These are phyloP conservation scores for Aspergillus ibericus DNA, from an alignment of 2,329 filamentous ascomycete species.

Conservation along the genomic window DNA sequence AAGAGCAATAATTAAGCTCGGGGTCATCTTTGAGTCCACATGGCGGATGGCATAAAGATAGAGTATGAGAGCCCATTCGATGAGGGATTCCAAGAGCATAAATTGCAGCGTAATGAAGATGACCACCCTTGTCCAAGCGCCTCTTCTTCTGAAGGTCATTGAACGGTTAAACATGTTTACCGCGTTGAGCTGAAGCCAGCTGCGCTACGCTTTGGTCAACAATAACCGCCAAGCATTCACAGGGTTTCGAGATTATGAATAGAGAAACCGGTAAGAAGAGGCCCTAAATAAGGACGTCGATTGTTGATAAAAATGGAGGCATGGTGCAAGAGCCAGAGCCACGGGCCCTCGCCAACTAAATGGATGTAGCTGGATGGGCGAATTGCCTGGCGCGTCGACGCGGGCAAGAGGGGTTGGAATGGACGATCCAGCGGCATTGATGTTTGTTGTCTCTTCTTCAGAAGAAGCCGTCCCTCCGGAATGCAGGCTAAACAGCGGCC, in stretches of 20 bases:
- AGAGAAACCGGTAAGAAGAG: not conserved
- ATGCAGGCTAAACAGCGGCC: not conserved
- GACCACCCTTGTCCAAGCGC: conserved; percentile 36
- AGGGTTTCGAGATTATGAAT: not conserved
- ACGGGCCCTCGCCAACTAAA: conserved; percentile 8
- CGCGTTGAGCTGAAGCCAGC: not conserved
- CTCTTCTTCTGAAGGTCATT: conserved; percentile 24
- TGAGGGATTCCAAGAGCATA: conserved; percentile 36
- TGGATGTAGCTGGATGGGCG: conserved; percentile 10
- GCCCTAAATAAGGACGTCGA: not conserved
- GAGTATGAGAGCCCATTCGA: conserved; percentile 35
- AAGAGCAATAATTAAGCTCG: conserved; percentile 38
- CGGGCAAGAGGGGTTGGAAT: conserved; percentile 21
- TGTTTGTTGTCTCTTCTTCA: not conserved
- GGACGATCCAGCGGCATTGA: conserved; percentile 12
- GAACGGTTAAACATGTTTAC: conserved; percentile 12
- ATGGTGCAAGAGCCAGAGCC: conserved; percentile 1
- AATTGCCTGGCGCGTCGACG: conserved; percentile 22
- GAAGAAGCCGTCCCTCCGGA: not conserved
- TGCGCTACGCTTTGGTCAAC: conserved; percentile 3
- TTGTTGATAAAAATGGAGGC: not conserved
- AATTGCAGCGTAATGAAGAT: conserved; percentile 39
- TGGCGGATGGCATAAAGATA: conserved; percentile 35
- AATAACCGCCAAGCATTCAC: conserved; percentile 3
- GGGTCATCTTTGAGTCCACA: conserved; percentile 42